phyloP scores from a whole-genome alignment of 1,284 basidiomycete genomes.

The Mycosarcoma mackinlayi region DNA sequence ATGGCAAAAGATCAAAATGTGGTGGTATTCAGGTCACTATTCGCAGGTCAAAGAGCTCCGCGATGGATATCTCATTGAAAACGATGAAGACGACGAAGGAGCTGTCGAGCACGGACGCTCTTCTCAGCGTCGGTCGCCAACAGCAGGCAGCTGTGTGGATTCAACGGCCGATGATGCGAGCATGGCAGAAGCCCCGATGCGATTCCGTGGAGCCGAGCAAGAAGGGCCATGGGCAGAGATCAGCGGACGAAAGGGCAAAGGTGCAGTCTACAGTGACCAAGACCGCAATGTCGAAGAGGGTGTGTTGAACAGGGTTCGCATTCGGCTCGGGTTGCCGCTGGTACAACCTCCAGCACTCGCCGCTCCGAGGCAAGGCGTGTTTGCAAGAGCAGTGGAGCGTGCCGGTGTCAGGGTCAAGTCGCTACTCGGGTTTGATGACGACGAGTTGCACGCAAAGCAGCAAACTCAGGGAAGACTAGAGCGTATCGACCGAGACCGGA shows the following conservation, averaged over 20 bases:
- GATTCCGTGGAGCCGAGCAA: slow-evolving; percentile 42
- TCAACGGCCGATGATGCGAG: not conserved
- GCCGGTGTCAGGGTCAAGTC: slow-evolving; percentile 19
- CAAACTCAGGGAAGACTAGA: slow-evolving; percentile 36
- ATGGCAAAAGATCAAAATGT: slow-evolving; percentile 54
- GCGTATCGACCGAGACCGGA: slow-evolving; percentile 35
- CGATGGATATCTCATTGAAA: slow-evolving; percentile 47
- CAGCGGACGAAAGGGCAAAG: slow-evolving; percentile 32
- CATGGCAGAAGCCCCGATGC: slow-evolving; percentile 2
- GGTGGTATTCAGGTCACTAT: slow-evolving; percentile 55
- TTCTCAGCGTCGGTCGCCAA: not conserved
- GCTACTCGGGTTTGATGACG: slow-evolving; percentile 38
- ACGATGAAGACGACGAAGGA: slow-evolving; percentile 38
- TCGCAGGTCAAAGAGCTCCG: slow-evolving; percentile 43
- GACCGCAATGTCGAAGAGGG: slow-evolving; percentile 45
- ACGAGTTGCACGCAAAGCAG: slow-evolving; percentile 34
- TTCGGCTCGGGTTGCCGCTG: slow-evolving; percentile 23
- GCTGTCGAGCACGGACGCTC: not conserved
- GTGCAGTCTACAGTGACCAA: slow-evolving; percentile 43
- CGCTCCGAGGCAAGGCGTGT: slow-evolving; percentile 4
- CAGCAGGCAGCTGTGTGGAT: not conserved
- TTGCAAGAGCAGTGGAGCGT: slow-evolving; percentile 11
- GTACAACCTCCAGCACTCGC: slow-evolving; percentile 16
- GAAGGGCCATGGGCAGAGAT: slow-evolving; percentile 47
- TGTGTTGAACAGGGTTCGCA: slow-evolving; percentile 34